Evolutionary conservation across 2,329 filamentous ascomycete species (phyloP).

Genomic region (Nemania diffusa): DNA sequence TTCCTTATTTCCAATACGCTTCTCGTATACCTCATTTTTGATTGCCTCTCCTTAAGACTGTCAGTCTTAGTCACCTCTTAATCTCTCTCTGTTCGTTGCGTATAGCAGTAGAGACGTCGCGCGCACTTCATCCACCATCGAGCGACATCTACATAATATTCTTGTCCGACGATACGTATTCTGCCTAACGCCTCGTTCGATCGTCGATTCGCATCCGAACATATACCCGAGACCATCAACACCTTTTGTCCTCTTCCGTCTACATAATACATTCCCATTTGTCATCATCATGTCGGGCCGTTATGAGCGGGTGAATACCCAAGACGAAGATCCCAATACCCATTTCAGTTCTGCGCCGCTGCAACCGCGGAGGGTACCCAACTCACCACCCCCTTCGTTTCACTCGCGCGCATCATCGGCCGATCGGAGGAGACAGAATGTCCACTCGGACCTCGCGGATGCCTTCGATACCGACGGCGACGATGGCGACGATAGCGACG

Average conservation of each 20-base stretch:
- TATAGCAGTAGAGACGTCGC: neutral
- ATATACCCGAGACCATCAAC: neutral
- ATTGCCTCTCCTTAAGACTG: constrained; percentile 1
- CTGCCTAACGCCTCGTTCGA: neutral
- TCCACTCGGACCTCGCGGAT: constrained; percentile 87
- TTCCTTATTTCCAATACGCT: neutral
- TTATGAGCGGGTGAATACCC: constrained; percentile 70
- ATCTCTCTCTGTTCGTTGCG: neutral
- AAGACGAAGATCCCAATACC: constrained; percentile 62
- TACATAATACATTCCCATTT: neutral
- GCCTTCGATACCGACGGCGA: constrained; percentile 89
- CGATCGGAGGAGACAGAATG: constrained; percentile 57
- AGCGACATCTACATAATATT: neutral
- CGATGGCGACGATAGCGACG: constrained; percentile 74
- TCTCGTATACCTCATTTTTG: constrained; percentile 27
- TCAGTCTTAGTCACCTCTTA: constrained; percentile 17
- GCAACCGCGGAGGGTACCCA: constrained; percentile 56
- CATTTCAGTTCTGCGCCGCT: constrained; percentile 48
- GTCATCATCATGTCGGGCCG: constrained; percentile 60
- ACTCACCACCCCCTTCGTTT: constrained; percentile 83
- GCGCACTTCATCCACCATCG: neutral
- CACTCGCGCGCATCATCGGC: constrained; percentile 82
- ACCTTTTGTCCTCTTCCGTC: neutral
- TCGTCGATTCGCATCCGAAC: neutral
- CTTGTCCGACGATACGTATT: neutral